phyloP scores from a whole-genome alignment of 2,329 filamentous ascomycete species.

The Talaromyces sp. region DNA sequence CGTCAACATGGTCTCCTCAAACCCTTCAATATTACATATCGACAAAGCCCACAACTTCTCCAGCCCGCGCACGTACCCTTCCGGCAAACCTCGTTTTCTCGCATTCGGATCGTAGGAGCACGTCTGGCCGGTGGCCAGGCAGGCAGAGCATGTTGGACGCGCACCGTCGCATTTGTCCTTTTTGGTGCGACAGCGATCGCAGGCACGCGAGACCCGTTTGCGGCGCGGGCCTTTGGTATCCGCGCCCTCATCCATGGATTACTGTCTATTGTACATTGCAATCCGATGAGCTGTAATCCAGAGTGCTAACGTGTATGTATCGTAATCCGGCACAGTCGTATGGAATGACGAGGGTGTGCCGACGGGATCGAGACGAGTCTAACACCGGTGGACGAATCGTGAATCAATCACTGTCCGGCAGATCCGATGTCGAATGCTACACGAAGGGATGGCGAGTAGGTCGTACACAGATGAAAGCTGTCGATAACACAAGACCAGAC shows the following conservation, averaged over 20 bases:
- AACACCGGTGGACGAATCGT: neutral
- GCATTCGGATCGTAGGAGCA: slow-evolving; percentile 47
- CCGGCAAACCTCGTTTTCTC: slow-evolving; percentile 48
- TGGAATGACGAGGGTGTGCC: neutral
- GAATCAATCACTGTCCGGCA: neutral
- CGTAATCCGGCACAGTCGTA: neutral
- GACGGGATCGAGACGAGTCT: neutral
- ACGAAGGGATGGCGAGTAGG: neutral
- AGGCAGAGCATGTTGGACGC: slow-evolving; percentile 45
- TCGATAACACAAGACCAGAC: neutral
- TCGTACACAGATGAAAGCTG: neutral
- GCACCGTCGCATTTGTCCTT: slow-evolving; percentile 49
- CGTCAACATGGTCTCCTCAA: slow-evolving; percentile 43
- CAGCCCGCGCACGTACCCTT: slow-evolving; percentile 48
- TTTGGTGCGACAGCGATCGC: slow-evolving; percentile 47
- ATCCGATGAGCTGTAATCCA: too few species aligned
- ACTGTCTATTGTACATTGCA: slow-evolving; percentile 28
- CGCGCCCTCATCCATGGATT: slow-evolving; percentile 41
- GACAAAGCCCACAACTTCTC: slow-evolving; percentile 49
- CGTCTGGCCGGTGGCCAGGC: slow-evolving; percentile 39
- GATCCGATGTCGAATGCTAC: neutral
- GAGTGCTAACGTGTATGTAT: neutral
- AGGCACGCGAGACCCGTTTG: slow-evolving; percentile 48
- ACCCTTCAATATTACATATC: slow-evolving; percentile 45
- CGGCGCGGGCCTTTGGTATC: slow-evolving; percentile 40